These are phyloP conservation scores for Helicostylum pulchrum DNA, from an alignment of 192 early-diverging fungal genomes.

Conservation along the genomic window DNA sequence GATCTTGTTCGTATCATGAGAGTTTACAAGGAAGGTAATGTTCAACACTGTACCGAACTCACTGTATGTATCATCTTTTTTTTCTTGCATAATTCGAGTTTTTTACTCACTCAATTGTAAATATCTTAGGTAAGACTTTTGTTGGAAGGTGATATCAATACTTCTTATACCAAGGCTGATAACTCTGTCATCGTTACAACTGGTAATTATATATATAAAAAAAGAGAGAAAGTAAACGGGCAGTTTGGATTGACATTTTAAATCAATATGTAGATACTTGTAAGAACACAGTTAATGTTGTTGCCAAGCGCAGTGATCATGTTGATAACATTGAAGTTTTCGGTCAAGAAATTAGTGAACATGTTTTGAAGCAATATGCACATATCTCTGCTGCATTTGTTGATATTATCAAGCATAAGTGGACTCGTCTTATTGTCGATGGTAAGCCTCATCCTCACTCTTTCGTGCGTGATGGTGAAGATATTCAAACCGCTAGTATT, in stretches of 20 bases:
- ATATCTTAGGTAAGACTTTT: constrained; percentile 37
- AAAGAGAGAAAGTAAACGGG: neutral
- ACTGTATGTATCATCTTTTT: constrained; percentile 42
- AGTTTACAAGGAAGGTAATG: constrained; percentile 58
- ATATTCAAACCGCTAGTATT: constrained; percentile 61
- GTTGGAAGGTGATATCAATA: constrained; percentile 53
- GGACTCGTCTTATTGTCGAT: constrained; percentile 68
- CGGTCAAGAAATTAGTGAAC: constrained; percentile 61
- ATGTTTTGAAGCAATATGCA: constrained; percentile 69
- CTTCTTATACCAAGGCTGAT: constrained; percentile 74
- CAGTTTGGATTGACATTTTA: constrained; percentile 1
- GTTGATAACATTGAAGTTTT: constrained; percentile 74
- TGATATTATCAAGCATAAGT: constrained; percentile 68
- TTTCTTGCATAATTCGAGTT: neutral
- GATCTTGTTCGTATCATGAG: constrained; percentile 69
- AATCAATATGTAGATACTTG: constrained; percentile 46
- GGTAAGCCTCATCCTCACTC: constrained; percentile 66
- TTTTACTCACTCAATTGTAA: neutral
- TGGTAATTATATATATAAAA: constrained; percentile 19
- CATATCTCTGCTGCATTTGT: constrained; percentile 64
- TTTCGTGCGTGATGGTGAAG: constrained; percentile 71
- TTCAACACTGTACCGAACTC: constrained; percentile 69
- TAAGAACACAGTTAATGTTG: constrained; percentile 74
- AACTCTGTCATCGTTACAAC: constrained; percentile 75
- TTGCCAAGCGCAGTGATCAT: constrained; percentile 67